A percentile compares a stretch with the other conserved stretches of the same genome.
Conservation (phyloP, 495 filamentous ascomycete species). For the Aspergillus homomorphus region DNA sequence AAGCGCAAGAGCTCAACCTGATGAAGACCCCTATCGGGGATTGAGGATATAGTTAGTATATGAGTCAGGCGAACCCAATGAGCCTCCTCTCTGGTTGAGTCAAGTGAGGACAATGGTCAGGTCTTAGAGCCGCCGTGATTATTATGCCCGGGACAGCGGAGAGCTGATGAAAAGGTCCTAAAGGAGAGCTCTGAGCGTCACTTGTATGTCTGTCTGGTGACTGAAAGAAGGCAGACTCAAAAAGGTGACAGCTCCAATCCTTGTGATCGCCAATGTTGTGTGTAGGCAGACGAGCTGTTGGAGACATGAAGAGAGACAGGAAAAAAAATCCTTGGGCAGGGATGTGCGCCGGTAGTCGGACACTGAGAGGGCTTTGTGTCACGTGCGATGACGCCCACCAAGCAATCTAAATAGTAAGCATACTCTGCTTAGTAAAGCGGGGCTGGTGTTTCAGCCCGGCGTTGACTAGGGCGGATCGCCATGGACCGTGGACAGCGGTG, state of each 20-base stretch:
- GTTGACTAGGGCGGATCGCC: slow-evolving; percentile 10
- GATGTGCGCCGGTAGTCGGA: slow-evolving; percentile 5
- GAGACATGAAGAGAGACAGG: neutral
- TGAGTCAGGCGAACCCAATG: neutral
- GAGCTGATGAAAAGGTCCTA: neutral
- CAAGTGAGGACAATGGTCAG: neutral
- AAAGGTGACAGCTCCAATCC: neutral
- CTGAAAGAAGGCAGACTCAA: neutral
- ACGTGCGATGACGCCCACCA: slow-evolving; percentile 13
- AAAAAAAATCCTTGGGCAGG: slow-evolving; percentile 8
- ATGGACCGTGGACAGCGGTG: slow-evolving; percentile 10
- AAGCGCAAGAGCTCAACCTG: neutral
- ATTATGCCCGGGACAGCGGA: neutral
- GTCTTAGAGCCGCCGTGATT: neutral
- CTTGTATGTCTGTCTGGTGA: neutral
- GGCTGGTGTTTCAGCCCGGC: slow-evolving; percentile 18
- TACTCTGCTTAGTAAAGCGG: slow-evolving; percentile 6
- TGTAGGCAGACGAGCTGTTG: neutral
- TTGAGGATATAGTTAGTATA: slow-evolving; percentile 6
- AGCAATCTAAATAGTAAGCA: too few relatives aligned
- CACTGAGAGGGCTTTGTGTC: slow-evolving; percentile 4
- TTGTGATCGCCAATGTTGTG: neutral
- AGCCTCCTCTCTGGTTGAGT: neutral
- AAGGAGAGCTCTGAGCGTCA: neutral
- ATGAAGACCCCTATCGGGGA: neutral